Percentiles rank a stretch among this genome's conserved stretches.
These are phyloP conservation scores for Elsinoe ampelina DNA, from an alignment of 2,329 filamentous ascomycete genomes.

Conservation along the genomic window DNA sequence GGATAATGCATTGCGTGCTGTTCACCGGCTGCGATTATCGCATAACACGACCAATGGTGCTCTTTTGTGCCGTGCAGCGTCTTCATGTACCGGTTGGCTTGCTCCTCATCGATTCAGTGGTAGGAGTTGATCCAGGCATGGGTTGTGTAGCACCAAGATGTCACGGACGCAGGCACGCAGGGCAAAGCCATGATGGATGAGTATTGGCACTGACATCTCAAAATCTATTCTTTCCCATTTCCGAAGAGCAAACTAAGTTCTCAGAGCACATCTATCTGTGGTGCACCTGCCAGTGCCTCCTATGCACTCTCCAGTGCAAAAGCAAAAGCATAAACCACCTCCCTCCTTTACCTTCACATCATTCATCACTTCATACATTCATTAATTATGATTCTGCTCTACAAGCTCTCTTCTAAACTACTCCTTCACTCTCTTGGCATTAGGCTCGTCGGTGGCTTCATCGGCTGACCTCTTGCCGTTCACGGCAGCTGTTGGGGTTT, in stretches of 20 bases:
- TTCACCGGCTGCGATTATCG: no score
- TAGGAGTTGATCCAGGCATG: no score
- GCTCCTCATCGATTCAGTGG: no score
- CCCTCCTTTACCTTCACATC: not conserved
- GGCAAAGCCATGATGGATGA: not conserved
- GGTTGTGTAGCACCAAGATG: no score
- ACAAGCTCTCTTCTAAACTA: not conserved
- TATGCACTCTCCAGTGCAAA: not conserved
- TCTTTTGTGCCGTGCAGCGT: no score
- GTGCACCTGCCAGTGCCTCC: no score
- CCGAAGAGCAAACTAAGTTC: no score
- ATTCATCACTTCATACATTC: constrained; percentile 3
- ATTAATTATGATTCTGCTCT: not conserved
- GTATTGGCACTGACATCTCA: not conserved
- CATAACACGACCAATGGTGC: no score
- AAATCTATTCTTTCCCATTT: not conserved
- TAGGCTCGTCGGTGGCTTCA: constrained; percentile 12
- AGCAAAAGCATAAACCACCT: not conserved
- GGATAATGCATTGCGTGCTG: no score
- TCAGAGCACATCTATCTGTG: no score
- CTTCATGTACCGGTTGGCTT: no score
- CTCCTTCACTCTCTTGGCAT: constrained; percentile 16
- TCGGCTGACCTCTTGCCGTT: constrained; percentile 13
- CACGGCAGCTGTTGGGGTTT: not conserved
- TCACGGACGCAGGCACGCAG: no score